Conservation (phyloP, 2,329 filamentous ascomycete genomes). For the Colletotrichum lindemuthianum region DNA sequence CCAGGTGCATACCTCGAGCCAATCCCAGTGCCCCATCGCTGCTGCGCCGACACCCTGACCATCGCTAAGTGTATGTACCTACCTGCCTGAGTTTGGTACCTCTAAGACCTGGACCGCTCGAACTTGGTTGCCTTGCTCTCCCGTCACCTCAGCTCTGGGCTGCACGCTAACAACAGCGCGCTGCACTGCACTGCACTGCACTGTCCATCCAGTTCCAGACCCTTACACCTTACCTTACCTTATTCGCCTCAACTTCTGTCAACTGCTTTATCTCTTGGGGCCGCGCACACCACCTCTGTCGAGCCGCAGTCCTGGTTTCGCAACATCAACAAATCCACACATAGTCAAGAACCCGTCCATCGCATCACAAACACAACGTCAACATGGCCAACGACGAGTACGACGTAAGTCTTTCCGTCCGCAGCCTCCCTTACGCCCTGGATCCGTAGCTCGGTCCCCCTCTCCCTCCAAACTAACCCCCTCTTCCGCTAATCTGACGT, state of each 20-base stretch:
- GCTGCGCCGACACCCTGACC: conserved; percentile 23
- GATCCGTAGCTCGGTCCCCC: conserved; percentile 16
- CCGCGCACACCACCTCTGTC: conserved; percentile 34
- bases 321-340: conserved; percentile 40
- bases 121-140: conserved; percentile 21
- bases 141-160: neutral
- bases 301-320: conserved; percentile 31
- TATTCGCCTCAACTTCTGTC: conserved; percentile 11
- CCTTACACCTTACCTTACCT: conserved; percentile 34
- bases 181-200: conserved; percentile 2
- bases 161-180: conserved; percentile 2
- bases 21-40: conserved; percentile 23
- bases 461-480: conserved; percentile 41
- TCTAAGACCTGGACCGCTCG: neutral
- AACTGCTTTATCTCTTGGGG: conserved; percentile 35
- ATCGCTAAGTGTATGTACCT: no score
- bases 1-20: conserved; percentile 4
- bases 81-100: no score
- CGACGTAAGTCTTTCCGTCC: conserved; percentile 75
- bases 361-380: conserved; percentile 46
- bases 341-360: conserved; percentile 38
- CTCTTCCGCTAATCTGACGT: conserved; percentile 37
- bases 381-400: conserved; percentile 99
- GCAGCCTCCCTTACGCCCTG: conserved; percentile 15
- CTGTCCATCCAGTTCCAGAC: conserved; percentile 36